phyloP scores from a whole-genome alignment of 2,329 filamentous ascomycete species.

The Plectosphaerella sp. region DNA sequence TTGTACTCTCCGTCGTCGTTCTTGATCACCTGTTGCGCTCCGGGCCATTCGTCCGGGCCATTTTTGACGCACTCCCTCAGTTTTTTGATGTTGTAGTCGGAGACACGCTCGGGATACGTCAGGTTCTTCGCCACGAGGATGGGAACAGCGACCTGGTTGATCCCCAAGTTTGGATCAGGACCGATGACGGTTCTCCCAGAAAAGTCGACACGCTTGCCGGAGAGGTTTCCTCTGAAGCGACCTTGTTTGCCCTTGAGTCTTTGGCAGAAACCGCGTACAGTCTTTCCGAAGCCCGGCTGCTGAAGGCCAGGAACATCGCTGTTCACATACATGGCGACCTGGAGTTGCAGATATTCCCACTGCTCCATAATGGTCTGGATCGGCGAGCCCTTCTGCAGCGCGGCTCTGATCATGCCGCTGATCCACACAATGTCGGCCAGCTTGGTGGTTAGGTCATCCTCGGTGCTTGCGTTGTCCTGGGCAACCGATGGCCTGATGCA shows the following conservation, averaged over 20 bases:
- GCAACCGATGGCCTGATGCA: conserved; percentile 91
- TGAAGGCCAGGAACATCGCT: conserved; percentile 92
- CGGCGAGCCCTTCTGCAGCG: conserved; percentile 76
- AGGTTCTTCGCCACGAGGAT: conserved; percentile 91
- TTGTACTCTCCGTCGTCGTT: conserved; percentile 62
- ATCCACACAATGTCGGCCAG: conserved; percentile 95
- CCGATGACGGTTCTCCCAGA: conserved; percentile 97
- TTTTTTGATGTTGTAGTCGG: conserved; percentile 80
- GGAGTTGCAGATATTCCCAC: conserved; percentile 94
- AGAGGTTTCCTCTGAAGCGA: conserved; percentile 93
- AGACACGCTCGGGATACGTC: conserved; percentile 89
- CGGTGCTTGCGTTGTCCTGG: conserved; percentile 88
- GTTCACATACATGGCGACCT: conserved; percentile 97
- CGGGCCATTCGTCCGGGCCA: conserved; percentile 76
- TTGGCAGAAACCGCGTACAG: conserved; percentile 91
- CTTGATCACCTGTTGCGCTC: conserved; percentile 75
- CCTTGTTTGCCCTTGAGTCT: conserved; percentile 96
- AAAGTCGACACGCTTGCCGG: conserved; percentile 97
- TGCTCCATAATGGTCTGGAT: conserved; percentile 93
- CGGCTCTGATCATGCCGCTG: conserved; percentile 80
- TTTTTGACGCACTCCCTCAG: conserved; percentile 69
- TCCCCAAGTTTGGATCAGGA: conserved; percentile 87
- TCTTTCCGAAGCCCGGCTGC: conserved; percentile 80
- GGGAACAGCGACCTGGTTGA: conserved; percentile 92
- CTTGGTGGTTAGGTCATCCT: conserved; percentile 95